Evolutionary conservation across 2,329 filamentous ascomycete genomes (phyloP).

Genomic region (Neoascochyta sp.): DNA sequence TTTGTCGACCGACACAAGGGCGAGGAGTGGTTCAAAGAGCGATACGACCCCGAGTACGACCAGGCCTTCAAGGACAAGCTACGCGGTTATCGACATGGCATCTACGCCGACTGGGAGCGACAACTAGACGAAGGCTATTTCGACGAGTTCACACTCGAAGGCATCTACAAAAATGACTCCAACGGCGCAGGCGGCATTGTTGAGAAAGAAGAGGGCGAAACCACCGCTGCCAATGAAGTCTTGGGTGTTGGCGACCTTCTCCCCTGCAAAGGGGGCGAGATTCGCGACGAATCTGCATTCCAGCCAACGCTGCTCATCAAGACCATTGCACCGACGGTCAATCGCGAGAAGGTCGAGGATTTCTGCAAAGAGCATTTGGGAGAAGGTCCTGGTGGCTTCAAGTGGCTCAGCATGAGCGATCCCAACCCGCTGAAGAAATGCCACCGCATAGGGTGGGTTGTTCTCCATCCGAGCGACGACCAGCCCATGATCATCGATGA

Average conservation of each 20-base stretch:
- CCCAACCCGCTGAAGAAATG: conserved; percentile 96
- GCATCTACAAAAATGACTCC: conserved; percentile 87
- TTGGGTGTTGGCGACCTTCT: conserved; percentile 88
- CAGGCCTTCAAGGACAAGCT: conserved; percentile 71
- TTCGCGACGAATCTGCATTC: conserved; percentile 81
- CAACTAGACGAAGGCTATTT: conserved; percentile 82
- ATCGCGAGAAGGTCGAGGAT: conserved; percentile 83
- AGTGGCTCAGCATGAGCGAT: conserved; percentile 92
- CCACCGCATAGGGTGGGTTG: conserved; percentile 97
- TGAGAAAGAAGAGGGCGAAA: conserved; percentile 94
- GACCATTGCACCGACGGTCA: conserved; percentile 94
- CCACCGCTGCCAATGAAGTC: conserved; percentile 85
- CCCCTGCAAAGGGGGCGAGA: conserved; percentile 75
- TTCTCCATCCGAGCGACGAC: conserved; percentile 78
- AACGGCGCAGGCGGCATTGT: conserved; percentile 80
- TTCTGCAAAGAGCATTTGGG: conserved; percentile 94
- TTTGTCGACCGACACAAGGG: conserved; percentile 92
- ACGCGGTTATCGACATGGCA: conserved; percentile 72
- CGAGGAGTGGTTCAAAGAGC: conserved; percentile 97
- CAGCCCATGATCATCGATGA: conserved; percentile 59
- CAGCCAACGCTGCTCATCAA: conserved; percentile 96
- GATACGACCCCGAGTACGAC: conserved; percentile 80
- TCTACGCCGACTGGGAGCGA: conserved; percentile 83
- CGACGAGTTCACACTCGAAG: conserved; percentile 91
- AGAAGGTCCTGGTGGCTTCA: conserved; percentile 86